These are phyloP conservation scores for Penicillium sp. DNA, from an alignment of 2,329 filamentous ascomycete genomes.

Conservation along the genomic window DNA sequence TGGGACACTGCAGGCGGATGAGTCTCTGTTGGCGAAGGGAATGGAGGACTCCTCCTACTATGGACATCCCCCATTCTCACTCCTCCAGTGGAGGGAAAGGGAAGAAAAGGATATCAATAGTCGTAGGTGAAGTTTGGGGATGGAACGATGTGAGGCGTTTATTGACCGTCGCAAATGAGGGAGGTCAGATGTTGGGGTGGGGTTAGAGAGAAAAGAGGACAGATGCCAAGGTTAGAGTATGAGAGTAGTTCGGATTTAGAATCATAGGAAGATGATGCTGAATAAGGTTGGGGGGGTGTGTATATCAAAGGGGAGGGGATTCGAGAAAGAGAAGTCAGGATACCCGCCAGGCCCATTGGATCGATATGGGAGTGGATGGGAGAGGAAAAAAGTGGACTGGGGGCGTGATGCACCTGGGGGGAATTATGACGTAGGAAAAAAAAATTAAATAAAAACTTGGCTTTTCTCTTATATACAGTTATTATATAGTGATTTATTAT, in stretches of 20 bases:
- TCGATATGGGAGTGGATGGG: constrained; percentile 22
- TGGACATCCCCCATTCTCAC: constrained; percentile 36
- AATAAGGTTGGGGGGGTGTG: constrained; percentile 19
- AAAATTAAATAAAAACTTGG: constrained; percentile 8
- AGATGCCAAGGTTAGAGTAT: constrained; percentile 6
- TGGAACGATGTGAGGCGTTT: constrained; percentile 28
- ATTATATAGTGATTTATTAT: no score
- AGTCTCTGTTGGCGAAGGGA: constrained; percentile 40
- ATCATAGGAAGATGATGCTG: background rate
- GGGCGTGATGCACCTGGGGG: constrained; percentile 23
- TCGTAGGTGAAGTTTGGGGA: constrained; percentile 27
- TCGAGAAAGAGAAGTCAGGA: constrained; percentile 3
- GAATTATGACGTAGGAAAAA: constrained; percentile 33
- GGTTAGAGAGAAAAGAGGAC: background rate
- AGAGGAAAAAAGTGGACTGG: constrained; percentile 19
- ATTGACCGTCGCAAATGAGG: constrained; percentile 23
- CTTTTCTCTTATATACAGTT: background rate
- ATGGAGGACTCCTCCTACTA: constrained; percentile 40
- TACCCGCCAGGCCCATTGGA: constrained; percentile 17
- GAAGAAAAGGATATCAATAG: constrained; percentile 28
- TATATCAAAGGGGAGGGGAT: constrained; percentile 1
- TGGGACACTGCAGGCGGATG: constrained; percentile 31
- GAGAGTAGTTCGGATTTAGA: constrained; percentile 9
- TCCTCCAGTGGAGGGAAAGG: constrained; percentile 30
- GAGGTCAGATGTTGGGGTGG: constrained; percentile 1